Evolutionary conservation across 2,329 filamentous ascomycete species (phyloP).

Genomic region (Fusarium brevicatenulatum): DNA sequence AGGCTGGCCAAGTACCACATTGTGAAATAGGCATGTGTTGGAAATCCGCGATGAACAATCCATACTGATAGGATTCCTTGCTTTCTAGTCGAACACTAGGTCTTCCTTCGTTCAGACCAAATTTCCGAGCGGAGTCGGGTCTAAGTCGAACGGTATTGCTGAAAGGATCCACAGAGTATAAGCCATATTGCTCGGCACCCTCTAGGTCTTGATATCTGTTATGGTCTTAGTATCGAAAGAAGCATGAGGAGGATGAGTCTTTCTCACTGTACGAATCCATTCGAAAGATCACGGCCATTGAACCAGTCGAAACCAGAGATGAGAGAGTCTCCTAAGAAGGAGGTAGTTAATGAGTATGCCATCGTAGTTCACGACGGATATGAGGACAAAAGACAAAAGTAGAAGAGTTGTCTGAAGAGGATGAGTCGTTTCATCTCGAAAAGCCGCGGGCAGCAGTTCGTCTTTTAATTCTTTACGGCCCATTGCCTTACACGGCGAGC

Average conservation of each 20-base stretch:
- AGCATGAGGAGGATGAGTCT: constrained; percentile 36
- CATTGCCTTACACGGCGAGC: constrained; percentile 16
- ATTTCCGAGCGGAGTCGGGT: constrained; percentile 55
- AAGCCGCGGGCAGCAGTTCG: constrained; percentile 13
- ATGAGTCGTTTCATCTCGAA: constrained; percentile 9
- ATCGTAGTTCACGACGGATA: constrained; percentile 37
- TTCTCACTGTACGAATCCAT: constrained; percentile 74
- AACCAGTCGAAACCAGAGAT: constrained; percentile 62
- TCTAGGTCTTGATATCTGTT: constrained; percentile 56
- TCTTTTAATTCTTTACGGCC: constrained; percentile 36
- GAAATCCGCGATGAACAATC: constrained; percentile 77
- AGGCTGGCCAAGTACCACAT: constrained; percentile 80
- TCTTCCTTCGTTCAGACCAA: constrained; percentile 54
- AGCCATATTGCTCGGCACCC: constrained; percentile 52
- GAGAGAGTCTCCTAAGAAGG: constrained; percentile 56
- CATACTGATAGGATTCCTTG: constrained; percentile 70
- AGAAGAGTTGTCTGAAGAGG: constrained; percentile 6
- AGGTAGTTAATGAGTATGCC: constrained; percentile 56
- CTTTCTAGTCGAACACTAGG: constrained; percentile 74
- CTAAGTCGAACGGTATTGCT: constrained; percentile 57
- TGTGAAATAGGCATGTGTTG: constrained; percentile 76
- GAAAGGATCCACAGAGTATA: constrained; percentile 55
- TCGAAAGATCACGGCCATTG: constrained; percentile 66
- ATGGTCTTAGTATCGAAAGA: constrained; percentile 16
- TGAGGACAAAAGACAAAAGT: constrained; percentile 9